Evolutionary conservation across 2,329 filamentous ascomycete genomes (phyloP).

Genomic region (Pseudocercospora crystallina): DNA sequence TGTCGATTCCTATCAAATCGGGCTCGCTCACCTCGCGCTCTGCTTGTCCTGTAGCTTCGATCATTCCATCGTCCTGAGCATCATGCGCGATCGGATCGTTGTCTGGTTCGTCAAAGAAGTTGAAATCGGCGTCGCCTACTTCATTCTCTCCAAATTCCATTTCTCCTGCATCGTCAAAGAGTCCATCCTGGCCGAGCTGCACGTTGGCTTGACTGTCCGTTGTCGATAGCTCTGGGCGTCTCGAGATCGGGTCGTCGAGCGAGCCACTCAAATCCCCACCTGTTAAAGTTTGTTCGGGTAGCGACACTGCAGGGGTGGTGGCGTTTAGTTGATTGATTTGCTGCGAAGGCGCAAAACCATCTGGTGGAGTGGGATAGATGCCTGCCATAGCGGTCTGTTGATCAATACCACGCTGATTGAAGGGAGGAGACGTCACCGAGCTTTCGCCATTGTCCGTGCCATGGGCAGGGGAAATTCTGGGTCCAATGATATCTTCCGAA

Average conservation of each 20-base stretch:
- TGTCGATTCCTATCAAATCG: too few relatives aligned
- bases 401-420: slow-evolving; percentile 43
- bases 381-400: slow-evolving; percentile 43
- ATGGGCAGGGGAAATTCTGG: background rate
- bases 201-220: slow-evolving; percentile 5
- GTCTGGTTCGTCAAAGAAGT: slow-evolving; percentile 71
- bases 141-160: slow-evolving; percentile 25
- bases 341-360: slow-evolving; percentile 45
- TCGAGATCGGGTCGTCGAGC: background rate
- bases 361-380: slow-evolving; percentile 72
- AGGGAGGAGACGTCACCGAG: slow-evolving; percentile 30
- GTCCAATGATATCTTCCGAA: too few relatives aligned
- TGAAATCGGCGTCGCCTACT: slow-evolving; percentile 74
- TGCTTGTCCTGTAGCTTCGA: background rate
- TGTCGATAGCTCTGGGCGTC: slow-evolving; percentile 1
- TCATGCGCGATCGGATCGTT: slow-evolving; percentile 21
- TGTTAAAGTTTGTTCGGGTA: slow-evolving; percentile 9
- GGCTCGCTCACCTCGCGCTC: too few relatives aligned
- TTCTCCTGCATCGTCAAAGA: slow-evolving; percentile 63
- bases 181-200: slow-evolving; percentile 53
- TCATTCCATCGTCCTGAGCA: background rate
- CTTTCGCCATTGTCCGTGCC: slow-evolving; percentile 3
- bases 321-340: slow-evolving; percentile 18
- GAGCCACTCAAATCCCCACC: slow-evolving; percentile 4
- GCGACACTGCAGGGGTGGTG: slow-evolving; percentile 18